Conservation (phyloP, 257 asterid species). For the Plantago ovata region DNA sequence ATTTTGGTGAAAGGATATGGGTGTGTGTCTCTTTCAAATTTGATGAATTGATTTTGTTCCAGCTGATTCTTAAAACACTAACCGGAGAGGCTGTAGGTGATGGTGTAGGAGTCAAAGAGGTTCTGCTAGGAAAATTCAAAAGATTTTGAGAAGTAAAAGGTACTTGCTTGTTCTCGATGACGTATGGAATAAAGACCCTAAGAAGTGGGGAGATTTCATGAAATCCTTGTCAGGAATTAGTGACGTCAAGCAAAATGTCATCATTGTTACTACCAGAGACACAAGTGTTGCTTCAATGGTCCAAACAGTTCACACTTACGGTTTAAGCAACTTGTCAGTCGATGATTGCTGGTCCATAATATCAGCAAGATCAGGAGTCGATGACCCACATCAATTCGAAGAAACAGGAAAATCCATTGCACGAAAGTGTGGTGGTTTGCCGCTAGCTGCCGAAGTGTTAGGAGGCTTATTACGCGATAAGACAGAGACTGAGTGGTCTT, state of each 20-base stretch:
- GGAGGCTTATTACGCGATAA: background rate
- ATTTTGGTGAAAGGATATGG: no score
- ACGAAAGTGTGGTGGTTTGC: background rate
- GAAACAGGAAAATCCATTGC: background rate
- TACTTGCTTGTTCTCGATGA: no score
- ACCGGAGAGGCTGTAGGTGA: background rate
- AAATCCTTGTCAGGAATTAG: background rate
- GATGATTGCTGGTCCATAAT: slow-evolving; percentile 10
- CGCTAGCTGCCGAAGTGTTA: background rate
- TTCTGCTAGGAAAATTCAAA: background rate
- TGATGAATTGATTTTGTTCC: no score
- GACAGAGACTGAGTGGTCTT: background rate
- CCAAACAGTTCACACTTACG: background rate
- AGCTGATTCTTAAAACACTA: slow-evolving; percentile 7
- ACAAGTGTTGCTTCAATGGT: background rate
- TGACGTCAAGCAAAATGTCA: background rate
- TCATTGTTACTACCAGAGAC: slow-evolving; percentile 10
- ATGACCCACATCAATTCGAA: background rate
- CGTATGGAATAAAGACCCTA: slow-evolving; percentile 3
- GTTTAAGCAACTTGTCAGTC: background rate
- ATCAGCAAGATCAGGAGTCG: background rate
- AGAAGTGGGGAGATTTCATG: slow-evolving; percentile 10
- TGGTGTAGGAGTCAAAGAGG: background rate
- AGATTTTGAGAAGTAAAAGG: background rate
- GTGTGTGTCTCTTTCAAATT: no score